Evolutionary conservation across 192 early-diverging fungal genomes (phyloP).

Genomic region (Entomortierella lignicola): DNA sequence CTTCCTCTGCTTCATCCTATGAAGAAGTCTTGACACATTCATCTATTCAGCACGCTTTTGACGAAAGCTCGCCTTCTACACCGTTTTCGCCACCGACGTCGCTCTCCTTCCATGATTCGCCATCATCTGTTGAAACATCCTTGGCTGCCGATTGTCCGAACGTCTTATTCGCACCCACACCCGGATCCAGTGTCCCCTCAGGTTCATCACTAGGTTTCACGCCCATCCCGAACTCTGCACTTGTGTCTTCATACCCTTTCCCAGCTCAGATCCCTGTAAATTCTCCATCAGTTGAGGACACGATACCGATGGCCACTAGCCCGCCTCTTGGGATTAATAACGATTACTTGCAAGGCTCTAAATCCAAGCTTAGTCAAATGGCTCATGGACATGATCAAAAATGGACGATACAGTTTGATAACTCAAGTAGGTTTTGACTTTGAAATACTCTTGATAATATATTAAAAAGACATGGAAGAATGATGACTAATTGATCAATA

Average conservation of each 20-base stretch:
- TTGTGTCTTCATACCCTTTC: conserved; percentile 1
- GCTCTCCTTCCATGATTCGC: neutral
- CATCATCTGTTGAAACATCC: neutral
- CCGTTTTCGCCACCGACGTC: neutral
- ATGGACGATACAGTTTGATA: no score
- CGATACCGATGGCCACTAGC: neutral
- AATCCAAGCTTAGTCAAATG: neutral
- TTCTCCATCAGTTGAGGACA: conserved; percentile 10
- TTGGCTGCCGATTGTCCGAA: neutral
- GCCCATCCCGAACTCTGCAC: neutral
- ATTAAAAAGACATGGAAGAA: neutral
- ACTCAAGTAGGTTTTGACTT: no score
- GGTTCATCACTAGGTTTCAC: neutral
- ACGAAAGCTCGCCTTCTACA: neutral
- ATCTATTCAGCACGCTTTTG: no score
- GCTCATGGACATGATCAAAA: neutral
- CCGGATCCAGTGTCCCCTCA: neutral
- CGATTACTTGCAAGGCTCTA: neutral
- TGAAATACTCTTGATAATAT: no score
- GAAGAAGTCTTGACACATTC: neutral
- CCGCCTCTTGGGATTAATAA: neutral
- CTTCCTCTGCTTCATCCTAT: neutral
- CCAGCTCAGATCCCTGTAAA: neutral
- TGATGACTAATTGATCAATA: conserved; percentile 2
- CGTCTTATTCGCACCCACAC: neutral